Conservation (phyloP, 257 asterid species). For the Solanum arcanum region DNA sequence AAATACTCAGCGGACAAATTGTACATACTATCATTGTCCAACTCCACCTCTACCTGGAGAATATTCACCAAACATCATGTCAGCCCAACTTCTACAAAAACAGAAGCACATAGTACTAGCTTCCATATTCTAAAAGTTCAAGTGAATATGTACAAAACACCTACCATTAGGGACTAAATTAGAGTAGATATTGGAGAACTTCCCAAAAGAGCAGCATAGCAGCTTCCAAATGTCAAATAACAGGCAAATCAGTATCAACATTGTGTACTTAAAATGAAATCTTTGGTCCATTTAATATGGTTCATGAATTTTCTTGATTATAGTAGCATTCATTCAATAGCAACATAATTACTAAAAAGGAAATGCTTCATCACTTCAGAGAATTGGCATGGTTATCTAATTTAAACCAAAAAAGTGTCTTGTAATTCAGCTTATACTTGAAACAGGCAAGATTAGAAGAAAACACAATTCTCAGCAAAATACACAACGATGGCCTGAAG, state of each 20-base stretch:
- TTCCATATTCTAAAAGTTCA: not conserved
- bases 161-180: not conserved
- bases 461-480: not conserved
- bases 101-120: not conserved
- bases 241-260: not conserved
- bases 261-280: not conserved
- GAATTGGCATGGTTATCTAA: not conserved
- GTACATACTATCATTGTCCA: conserved; percentile 33
- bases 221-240: not conserved
- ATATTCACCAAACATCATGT: not conserved
- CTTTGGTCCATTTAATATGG: not conserved
- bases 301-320: not conserved
- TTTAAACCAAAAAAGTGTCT: not conserved
- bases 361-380: not conserved
- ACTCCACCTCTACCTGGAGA: conserved; percentile 63
- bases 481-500: not conserved
- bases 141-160: not conserved
- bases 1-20: conserved; percentile 63
- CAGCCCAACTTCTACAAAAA: not conserved
- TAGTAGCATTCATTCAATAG: not conserved
- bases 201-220: not conserved
- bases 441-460: not conserved
- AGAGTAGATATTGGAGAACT: not conserved
- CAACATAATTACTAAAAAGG: not conserved
- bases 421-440: not conserved